These are phyloP conservation scores for Apiospora kogelbergensis DNA, from an alignment of 2,329 filamentous ascomycete genomes.

Conservation along the genomic window DNA sequence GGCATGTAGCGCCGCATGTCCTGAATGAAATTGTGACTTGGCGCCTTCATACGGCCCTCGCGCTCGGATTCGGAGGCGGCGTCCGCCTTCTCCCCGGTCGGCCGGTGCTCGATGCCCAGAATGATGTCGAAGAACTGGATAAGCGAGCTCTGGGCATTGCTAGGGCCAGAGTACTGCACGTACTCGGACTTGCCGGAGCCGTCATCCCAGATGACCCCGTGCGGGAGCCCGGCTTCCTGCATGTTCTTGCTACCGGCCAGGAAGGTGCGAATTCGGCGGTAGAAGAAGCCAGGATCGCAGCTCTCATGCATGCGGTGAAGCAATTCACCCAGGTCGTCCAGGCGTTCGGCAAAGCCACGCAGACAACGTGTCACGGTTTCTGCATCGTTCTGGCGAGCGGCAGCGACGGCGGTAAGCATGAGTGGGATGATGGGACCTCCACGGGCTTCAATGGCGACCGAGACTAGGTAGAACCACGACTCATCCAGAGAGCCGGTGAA, in stretches of 20 bases:
- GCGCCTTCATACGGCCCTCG: constrained; percentile 41
- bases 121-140: constrained; percentile 97
- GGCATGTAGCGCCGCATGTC: constrained; percentile 99
- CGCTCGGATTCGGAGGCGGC: constrained; percentile 44
- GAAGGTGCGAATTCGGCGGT: constrained; percentile 93
- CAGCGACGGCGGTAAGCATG: constrained; percentile 84
- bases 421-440: constrained; percentile 83
- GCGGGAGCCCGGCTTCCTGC: constrained; percentile 86
- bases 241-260: constrained; percentile 97
- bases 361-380: constrained; percentile 74
- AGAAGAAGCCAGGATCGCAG: constrained; percentile 93
- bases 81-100: constrained; percentile 72
- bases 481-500: constrained; percentile 95
- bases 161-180: constrained; percentile 87
- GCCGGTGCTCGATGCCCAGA: constrained; percentile 84
- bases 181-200: constrained; percentile 68
- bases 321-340: constrained; percentile 80
- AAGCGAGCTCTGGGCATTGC: constrained; percentile 93
- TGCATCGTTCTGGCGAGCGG: constrained; percentile 70
- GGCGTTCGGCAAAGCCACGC: constrained; percentile 78
- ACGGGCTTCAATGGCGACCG: constrained; percentile 90
- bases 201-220: constrained; percentile 85
- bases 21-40: constrained; percentile 85
- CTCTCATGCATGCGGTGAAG: constrained; percentile 91
- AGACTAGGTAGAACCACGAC: constrained; percentile 98